Evolutionary conservation across 2,329 filamentous ascomycete genomes (phyloP).

Genomic region (Trichoderma sp.): DNA sequence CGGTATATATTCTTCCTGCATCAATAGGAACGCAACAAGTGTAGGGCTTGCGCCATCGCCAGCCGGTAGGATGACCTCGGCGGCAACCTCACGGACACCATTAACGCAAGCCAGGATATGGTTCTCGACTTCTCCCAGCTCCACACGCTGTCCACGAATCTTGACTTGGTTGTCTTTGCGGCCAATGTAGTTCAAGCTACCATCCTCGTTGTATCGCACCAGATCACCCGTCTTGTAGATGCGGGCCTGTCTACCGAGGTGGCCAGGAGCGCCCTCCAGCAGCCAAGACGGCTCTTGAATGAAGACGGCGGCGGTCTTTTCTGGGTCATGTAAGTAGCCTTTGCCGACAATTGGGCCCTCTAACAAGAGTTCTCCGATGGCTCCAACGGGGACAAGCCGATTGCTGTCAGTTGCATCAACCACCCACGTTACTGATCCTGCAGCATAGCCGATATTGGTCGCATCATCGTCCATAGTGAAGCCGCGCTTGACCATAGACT

Average conservation of each 20-base stretch:
- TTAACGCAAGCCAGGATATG: not conserved
- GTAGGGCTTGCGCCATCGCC: not conserved
- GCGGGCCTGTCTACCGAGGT: not conserved
- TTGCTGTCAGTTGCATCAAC: slow-evolving; percentile 17
- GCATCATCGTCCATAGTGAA: not conserved
- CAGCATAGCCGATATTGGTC: not conserved
- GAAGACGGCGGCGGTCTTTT: not conserved
- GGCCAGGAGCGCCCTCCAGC: not conserved
- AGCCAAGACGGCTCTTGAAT: not conserved
- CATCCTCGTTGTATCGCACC: slow-evolving; percentile 33
- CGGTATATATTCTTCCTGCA: not conserved
- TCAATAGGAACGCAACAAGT: not conserved
- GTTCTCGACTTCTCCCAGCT: slow-evolving; percentile 33
- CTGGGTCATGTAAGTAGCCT: not conserved
- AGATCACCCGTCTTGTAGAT: slow-evolving; percentile 28
- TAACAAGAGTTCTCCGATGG: slow-evolving; percentile 4
- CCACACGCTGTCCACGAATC: slow-evolving; percentile 52
- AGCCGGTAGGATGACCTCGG: not conserved
- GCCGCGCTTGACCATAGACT: not conserved
- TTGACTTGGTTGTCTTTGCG: slow-evolving; percentile 42
- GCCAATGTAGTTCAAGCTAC: slow-evolving; percentile 24
- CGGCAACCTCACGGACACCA: not conserved
- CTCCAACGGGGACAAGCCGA: not conserved
- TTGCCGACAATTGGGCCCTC: not conserved
- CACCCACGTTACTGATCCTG: not conserved